Evolutionary conservation across 2,329 filamentous ascomycete species (phyloP), one percentile per base, ranked within the genome.

Genomic region (Purpureocillium takamizusanense): DNA sequence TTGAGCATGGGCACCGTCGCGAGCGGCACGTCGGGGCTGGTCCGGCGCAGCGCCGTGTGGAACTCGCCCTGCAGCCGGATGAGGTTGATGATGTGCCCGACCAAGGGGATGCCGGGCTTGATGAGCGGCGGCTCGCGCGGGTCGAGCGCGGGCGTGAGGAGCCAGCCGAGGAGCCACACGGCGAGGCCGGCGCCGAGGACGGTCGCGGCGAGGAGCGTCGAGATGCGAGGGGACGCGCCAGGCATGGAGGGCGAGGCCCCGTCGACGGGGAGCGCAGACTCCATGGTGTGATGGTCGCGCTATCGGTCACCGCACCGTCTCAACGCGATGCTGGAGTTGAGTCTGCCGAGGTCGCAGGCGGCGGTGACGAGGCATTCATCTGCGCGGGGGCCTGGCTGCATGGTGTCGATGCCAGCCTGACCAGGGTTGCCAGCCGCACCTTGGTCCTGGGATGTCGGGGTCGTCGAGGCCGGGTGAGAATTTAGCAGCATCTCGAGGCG

Each of bases 51-150:
- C 30, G 15, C 5, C 7, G 30, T 1, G 30, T 57, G 31, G 30
- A 32, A 15, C 18, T 17, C 11, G 36, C 30, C 3, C 10, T 13
- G n/a, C 14, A 29, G 7, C 5, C 51, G 46, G 30, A 68, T 43
- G 46, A 70, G 54, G 8, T 63, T 62, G 21, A 72, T 48, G 15
- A 70, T 53, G 43, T 72, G 69, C 2, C 69, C 69, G 31, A 72
- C 44, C 23, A 65, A 51, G 1, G 69, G 69, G 27, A 72, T 54
- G 13, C 33, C 53, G 1, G 63, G 53, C 17, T 57, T 57, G 17
- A 70, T 21, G 0, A 62, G 40, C 4, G 66, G 65, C 8, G 69
- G 69, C 40, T 72, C 69, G 35, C 55, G 50, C 8, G 59, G 48
- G 34, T 61, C 54, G 7, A 53, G 36, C 13, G 21, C 42, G n/a